Evolutionary conservation across 345 rosid species (phyloP).

Genomic region (Eucalyptus decipiens): DNA sequence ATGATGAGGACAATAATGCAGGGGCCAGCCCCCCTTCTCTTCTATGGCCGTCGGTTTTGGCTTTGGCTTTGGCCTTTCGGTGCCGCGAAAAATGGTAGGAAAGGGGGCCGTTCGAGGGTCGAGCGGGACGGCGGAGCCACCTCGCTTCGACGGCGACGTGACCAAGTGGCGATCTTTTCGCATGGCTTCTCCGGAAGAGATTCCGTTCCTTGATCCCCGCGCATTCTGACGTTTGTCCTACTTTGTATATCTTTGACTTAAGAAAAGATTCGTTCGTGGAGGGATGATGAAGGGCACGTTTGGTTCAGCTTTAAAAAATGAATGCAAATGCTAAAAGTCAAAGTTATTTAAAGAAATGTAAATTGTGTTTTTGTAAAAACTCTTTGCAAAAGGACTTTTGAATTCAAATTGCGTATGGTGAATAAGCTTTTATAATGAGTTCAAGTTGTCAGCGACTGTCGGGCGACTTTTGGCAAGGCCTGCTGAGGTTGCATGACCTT

Average conservation of each 20-base stretch:
- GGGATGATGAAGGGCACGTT: not conserved
- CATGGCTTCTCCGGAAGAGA: not conserved
- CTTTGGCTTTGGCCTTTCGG: not conserved
- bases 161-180: not conserved
- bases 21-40: not conserved
- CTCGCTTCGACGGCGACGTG: not conserved
- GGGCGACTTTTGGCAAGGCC: no score
- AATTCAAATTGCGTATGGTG: no score
- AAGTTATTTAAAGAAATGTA: no score
- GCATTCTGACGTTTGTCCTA: not conserved
- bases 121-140: not conserved
- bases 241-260: not conserved
- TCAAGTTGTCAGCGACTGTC: accelerated
- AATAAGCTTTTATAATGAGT: no score
- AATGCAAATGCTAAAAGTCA: no score
- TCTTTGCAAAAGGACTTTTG: no score
- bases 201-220: not conserved
- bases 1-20: not conserved
- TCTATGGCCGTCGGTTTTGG: not conserved
- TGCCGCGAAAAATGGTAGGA: not conserved
- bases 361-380: no score
- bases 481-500: no score
- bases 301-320: accelerated
- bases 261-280: not conserved
- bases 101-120: not conserved